Percentiles rank a stretch among this genome's conserved stretches.
Conservation (phyloP, 371 early-diverging fungal species). For the Zychaea mexicana region DNA sequence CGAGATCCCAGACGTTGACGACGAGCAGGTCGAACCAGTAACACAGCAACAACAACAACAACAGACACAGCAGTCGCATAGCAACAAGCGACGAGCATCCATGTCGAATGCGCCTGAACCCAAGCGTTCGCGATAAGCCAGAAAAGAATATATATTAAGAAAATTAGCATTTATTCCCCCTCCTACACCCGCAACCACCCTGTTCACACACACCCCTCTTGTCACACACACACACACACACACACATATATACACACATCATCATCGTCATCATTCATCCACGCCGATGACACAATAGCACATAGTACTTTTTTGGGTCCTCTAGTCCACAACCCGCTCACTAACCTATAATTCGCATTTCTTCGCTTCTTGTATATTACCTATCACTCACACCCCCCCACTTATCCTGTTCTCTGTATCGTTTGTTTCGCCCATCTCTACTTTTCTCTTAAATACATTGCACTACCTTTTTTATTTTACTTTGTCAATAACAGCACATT, state of each 20-base stretch:
- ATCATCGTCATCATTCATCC: background rate
- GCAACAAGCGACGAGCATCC: constrained; percentile 14
- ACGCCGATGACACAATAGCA: no score
- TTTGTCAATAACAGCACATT: background rate
- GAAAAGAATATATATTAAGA: background rate
- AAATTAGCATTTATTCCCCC: constrained; percentile 1
- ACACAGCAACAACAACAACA: no score
- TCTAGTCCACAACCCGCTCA: background rate
- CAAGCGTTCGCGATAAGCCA: constrained; percentile 16
- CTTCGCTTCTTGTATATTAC: background rate
- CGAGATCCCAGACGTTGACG: constrained; percentile 21
- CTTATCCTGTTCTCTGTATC: background rate
- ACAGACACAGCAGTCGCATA: no score
- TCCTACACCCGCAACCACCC: constrained; percentile 1
- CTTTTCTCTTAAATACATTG: background rate
- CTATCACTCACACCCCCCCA: background rate
- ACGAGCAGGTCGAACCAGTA: background rate
- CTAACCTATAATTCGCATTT: background rate
- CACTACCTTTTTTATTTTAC: background rate
- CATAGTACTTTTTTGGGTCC: background rate
- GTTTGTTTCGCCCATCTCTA: constrained; percentile 3
- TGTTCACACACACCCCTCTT: background rate
- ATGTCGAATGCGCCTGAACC: constrained; percentile 8
- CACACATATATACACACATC: background rate
- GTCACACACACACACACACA: background rate